These are phyloP conservation scores for Hippophae gyantsensis DNA, from an alignment of 306 rosid genomes.

Conservation along the genomic window DNA sequence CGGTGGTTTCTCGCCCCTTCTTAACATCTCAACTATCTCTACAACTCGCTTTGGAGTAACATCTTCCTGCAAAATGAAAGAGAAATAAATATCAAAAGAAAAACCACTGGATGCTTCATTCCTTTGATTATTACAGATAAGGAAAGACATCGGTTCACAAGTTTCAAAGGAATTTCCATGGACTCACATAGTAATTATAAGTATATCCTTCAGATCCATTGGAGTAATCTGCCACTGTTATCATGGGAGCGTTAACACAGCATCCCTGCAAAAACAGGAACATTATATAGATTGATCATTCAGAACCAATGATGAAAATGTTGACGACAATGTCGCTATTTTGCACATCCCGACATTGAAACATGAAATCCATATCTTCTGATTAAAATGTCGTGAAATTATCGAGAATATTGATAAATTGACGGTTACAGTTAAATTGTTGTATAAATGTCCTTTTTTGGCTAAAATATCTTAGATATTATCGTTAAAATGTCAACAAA, in stretches of 20 bases:
- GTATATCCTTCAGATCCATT: slow-evolving; percentile 89
- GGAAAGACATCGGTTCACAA: not conserved
- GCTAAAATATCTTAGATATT: too few relatives aligned
- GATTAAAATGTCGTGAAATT: too few relatives aligned
- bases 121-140: not conserved
- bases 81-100: slow-evolving; percentile 6
- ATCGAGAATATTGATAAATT: too few relatives aligned
- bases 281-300: slow-evolving; percentile 6
- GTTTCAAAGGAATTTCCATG: slow-evolving; percentile 4
- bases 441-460: too few relatives aligned
- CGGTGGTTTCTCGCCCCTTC: slow-evolving; percentile 84
- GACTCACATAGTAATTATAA: slow-evolving; percentile 76
- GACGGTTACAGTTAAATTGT: too few relatives aligned
- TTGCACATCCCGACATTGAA: too few relatives aligned
- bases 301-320: not conserved
- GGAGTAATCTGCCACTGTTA: slow-evolving; percentile 96
- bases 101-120: not conserved
- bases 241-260: slow-evolving; percentile 98
- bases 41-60: slow-evolving; percentile 75
- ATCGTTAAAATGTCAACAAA: too few relatives aligned
- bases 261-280: slow-evolving; percentile 61
- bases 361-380: too few relatives aligned
- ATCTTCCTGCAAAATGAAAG: slow-evolving; percentile 66
- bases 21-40: slow-evolving; percentile 71
- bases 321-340: too few relatives aligned